Base-by-base conservation (phyloP, 148 eudicot genomes). In the Beta vulgaris region DNA sequence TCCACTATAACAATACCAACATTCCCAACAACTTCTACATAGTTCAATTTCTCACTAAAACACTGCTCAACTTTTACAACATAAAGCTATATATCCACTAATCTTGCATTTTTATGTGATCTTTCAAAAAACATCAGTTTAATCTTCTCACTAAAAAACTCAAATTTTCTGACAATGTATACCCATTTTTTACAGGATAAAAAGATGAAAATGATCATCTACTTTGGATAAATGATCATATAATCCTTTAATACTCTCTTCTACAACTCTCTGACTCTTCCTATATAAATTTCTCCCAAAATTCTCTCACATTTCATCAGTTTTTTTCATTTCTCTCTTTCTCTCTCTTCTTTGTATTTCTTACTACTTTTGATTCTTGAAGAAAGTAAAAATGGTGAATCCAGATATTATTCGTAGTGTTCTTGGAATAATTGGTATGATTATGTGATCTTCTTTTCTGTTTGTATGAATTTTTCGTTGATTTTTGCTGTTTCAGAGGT, bases 351-450 rank as follows among this genome's bases (percentile, higher is more conserved):
- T 29, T 10, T 35, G 28, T 64, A 28, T 64, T 29, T 37, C 28
- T 15, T 37, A 6, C 2, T 10, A 18, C 14, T 35, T 36, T 59
- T 21, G 7, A 34, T 64, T 36, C 28, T 64, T 21, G 15, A 64
- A 64, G 14, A 6, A 25, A 34, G 44, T 6, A 39, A 37, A 6
- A 36, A 72, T 37, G 64, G 48, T 55, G 49, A 37, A 72, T 36
- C 7, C 46, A n/a, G 23, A 57, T 16, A 3, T 26, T 9, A 37
- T 37, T 72, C 75, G 65, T 26, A 72, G 44, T 42, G 29, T 26
- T 55, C 48, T 72, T 8, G 75, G 75, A 72, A 37, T 72, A 37
- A 26, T 72, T 26, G 65, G 75, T 72, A 72, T 6, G 48, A 31
- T 68, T 28, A 44, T 46, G 37, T 29, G 26, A 46, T 13, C 48